Percentiles rank a stretch among this genome's conserved stretches.
Evolutionary conservation across 2,329 filamentous ascomycete genomes (phyloP).

Genomic region (Gyromitra esculenta): DNA sequence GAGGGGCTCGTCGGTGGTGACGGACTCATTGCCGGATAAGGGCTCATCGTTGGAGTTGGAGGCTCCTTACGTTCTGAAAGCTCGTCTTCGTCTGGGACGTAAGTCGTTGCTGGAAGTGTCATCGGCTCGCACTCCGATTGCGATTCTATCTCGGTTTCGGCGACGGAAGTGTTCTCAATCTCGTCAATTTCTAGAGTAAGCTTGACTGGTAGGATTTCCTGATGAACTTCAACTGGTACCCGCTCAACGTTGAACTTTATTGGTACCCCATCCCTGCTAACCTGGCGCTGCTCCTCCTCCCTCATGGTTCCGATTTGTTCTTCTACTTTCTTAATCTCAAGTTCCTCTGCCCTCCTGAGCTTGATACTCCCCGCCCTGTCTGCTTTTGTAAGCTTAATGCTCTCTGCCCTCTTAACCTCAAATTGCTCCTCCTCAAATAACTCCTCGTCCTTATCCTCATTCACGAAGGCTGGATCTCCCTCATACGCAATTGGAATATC

Average conservation of each 20-base stretch:
- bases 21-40: background rate
- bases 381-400: slow-evolving; percentile 44
- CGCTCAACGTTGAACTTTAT: background rate
- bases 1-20: background rate
- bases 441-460: slow-evolving; percentile 26
- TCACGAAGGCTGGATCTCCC: background rate
- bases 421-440: slow-evolving; percentile 42
- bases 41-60: slow-evolving; percentile 14
- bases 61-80: background rate
- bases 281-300: slow-evolving; percentile 14
- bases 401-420: slow-evolving; percentile 45
- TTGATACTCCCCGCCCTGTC: slow-evolving; percentile 38
- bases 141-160: background rate
- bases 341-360: slow-evolving; percentile 33
- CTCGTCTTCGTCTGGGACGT: slow-evolving; percentile 6
- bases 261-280: slow-evolving; percentile 1
- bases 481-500: slow-evolving; percentile 32
- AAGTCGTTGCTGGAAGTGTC: slow-evolving; percentile 20
- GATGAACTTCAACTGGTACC: background rate
- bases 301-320: slow-evolving; percentile 20
- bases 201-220: background rate
- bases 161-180: background rate
- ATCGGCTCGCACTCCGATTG: background rate
- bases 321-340: slow-evolving; percentile 20
- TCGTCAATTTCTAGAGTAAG: background rate